Evolutionary conservation across 129 eudicot genomes (phyloP).

Genomic region (Gnaphalium uliginosum): DNA sequence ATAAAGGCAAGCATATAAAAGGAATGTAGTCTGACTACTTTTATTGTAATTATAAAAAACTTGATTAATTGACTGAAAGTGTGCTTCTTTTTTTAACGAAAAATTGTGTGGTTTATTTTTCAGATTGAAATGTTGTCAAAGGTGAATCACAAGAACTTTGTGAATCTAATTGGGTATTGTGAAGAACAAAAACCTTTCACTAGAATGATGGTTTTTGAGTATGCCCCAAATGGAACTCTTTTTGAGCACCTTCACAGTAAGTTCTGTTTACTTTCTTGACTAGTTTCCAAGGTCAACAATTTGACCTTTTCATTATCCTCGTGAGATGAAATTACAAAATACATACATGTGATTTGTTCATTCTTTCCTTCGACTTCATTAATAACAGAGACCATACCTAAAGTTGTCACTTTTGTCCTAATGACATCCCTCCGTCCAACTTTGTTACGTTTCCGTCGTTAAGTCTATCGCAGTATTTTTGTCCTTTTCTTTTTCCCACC

Average conservation of each 20-base stretch:
- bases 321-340: too few relatives aligned
- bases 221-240: slow-evolving; percentile 89
- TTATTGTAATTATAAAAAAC: background rate
- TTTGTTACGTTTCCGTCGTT: too few relatives aligned
- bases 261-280: slow-evolving; percentile 22
- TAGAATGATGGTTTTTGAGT: slow-evolving; percentile 95
- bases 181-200: slow-evolving; percentile 87
- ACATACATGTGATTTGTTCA: too few relatives aligned
- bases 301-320: slow-evolving; percentile 9
- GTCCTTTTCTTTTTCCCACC: too few relatives aligned
- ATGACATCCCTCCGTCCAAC: too few relatives aligned
- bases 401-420: too few relatives aligned
- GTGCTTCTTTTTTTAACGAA: background rate
- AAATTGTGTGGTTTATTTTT: background rate
- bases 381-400: too few relatives aligned
- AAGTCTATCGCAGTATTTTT: too few relatives aligned
- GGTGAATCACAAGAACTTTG: slow-evolving; percentile 90
- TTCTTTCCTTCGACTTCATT: too few relatives aligned
- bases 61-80: background rate
- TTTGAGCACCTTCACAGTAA: slow-evolving; percentile 86
- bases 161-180: slow-evolving; percentile 79
- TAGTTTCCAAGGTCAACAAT: slow-evolving; percentile 1
- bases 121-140: slow-evolving; percentile 76
- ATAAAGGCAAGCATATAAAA: background rate
- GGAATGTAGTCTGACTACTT: background rate